Evolutionary conservation across 2,329 filamentous ascomycete genomes (phyloP), one percentile per base, ranked within the genome.

Genomic region (Ophiostoma novo-ulmi): DNA sequence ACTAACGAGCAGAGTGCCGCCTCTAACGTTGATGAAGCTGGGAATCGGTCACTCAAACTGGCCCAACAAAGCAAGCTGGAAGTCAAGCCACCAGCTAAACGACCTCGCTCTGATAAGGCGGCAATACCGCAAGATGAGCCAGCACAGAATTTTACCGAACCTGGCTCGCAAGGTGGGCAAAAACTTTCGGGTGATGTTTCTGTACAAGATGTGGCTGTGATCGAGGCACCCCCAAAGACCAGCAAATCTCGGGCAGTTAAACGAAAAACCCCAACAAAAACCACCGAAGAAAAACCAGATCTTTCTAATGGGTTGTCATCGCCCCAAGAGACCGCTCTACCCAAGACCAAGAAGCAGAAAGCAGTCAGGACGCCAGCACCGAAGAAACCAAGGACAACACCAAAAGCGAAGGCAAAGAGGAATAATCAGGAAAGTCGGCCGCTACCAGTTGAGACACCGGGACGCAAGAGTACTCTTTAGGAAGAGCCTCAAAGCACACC

Each of bases 81-180:
- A 67, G 67, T 66, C 10, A 20, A 67, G 65, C 38, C 65, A 8
- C 65, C 65, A 22, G n/a, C 65, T 3, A 67, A 35, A 17, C n/a
- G 22, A 13, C 38, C 38, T 11, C 22, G 65, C 22, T 14, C 38
- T 1, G 26, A 5, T 11, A 8, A n/a, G 36, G 26, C 13, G 1
- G 17, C 31, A 20, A 3, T 36, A n/a, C 31, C 31, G 5, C 61
- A 65, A n/a, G 35, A 64, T 38, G 35, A 2, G 20, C 31, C 61
- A 38, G 31, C 17, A 14, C 61, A 22, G 26, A 20, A 4, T 63
- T 10, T 20, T 14, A 35, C 22, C 26, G 4, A 63, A 35, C 22
- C 26, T 63, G 26, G 2, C 13, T 22, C 26, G 13, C 31, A 13
- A 38, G 31, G 61, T 10, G 6, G 10, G 11, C 61, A 13, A 17